Evolutionary conservation across 2,329 filamentous ascomycete species (phyloP), one percentile per base, ranked within the genome.

Genomic region (Colletotrichum eremochloae): DNA sequence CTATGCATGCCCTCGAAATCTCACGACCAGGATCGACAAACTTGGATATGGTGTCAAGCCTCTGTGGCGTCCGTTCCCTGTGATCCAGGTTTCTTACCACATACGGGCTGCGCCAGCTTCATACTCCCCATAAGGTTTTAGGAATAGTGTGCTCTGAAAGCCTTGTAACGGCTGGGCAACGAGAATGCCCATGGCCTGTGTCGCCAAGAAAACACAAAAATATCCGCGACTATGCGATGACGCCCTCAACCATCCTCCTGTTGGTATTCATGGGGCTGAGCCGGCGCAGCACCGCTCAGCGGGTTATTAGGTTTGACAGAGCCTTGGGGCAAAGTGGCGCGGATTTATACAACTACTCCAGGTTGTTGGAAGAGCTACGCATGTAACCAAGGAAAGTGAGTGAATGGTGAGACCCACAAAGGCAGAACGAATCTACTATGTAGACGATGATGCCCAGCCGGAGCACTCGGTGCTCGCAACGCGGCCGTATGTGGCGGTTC

Each of bases 381-480:
- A 31, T 36, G 24, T 31, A 46, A 44, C 44, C 50, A 58, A 29
- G 44, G 36, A 18, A 29, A 33, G 56, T 40, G 46, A 61, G 65
- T 46, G 46, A 60, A 58, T 72, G 60, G 69, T 15, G 66, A 61
- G 50, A 56, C 60, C 66, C 70, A 70, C 66, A 42, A 14, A 40
- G 38, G 36, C 14, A 36, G 24, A 24, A 50, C 50, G 44, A 65
- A 56, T 42, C 53, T 29, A 24, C 24, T 24, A 24, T 24, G 24
- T 24, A 40, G 42, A 33, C n/a, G 24, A 24, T 31, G 64, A 58
- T 42, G 44, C 31, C 60, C 66, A 69, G 66, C 60, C 66, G 69
- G 69, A 69, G 60, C 66, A 18, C 67, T 72, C 60, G 60, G 69
- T 60, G 56, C 40, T 69, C 55, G 66, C 60, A 29, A 55, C 63